Evolutionary conservation across 352 stramenopile genomes (phyloP), one percentile per base, ranked within the genome.

Genomic region (Globisporangium takayamanum): DNA sequence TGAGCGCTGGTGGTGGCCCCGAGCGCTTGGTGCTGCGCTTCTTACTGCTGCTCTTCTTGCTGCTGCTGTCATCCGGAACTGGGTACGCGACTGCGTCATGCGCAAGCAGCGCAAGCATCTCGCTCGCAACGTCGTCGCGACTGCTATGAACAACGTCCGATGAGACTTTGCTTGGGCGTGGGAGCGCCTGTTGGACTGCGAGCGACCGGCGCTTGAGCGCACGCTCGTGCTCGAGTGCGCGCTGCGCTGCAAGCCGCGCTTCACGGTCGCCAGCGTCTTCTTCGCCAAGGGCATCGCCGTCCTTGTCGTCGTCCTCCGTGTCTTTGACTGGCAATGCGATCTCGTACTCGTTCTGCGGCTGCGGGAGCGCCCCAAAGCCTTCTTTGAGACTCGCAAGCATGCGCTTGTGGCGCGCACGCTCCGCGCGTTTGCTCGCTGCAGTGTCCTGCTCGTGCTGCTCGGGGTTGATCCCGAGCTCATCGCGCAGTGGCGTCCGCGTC

Each of bases 391-490:
- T 80, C 15, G 62, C 67, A 30, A 74, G 69, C 45, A 83, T 55
- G 18, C 67, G 65, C 55, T 87, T 93, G 4, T 75, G 55, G 16
- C 78, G 80, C 20, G 67, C 73, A 56, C 87, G 92, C 73, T 95
- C 84, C 1, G 79, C 78, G 28, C 73, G 84, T 10, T 69, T 61
- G 50, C 66, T 80, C n/a, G 55, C 41, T 0, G 15, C 41, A 7
- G 41, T 72, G 26, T 82, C 79, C 50, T 85, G 59, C 10, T 66
- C 72, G 11, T 71, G 48, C 49, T 85, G 69, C 28, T 88, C 79
- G 0, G 80, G 75, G 59, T 97, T 97, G 33, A 97, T 94, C 14
- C 89, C 88, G 20, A 97, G 72, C 60, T 96, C 76, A 55, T 96
- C 84, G 10, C 87, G 76, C 50, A 94, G 59, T n/a, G 82, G 80